Base-by-base conservation (phyloP, 441 rosid species). In the Arabidopsis hybrid region DNA sequence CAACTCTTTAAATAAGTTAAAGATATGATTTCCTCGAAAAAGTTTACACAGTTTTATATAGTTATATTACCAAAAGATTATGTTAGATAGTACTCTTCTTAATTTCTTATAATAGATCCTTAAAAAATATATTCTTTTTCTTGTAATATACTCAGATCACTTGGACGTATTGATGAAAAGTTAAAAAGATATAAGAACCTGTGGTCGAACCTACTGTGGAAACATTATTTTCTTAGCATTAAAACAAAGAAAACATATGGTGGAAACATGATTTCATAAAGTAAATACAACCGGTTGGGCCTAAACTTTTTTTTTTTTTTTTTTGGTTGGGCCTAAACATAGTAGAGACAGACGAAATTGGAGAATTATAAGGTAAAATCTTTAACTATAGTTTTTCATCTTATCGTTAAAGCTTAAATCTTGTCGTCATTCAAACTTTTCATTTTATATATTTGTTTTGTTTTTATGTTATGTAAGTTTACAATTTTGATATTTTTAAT, bases 201-300 rank as follows among this genome's bases (percentile, higher is more conserved):
- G 61, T 67, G 62, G 31, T 50, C 55, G 56, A 67, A n/a, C 73
- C 61, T 67, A 32, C 63, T 59, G 29, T 34, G 50, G 73, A 51
- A 75, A 67, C 78, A 67, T 75, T 29, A 1, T 29, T 29, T 75
- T 29, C 31, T 29, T 29, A 1, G 2, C 31, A 29, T 29, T 29
- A 29, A 29, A 29, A 29, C 31, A 29, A 29, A 29, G 2, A 29
- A 29, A 67, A n/a, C 68, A 53, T 67, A 17, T 69, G 50, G 29
- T 34, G 50, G 73, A 51, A 75, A 67, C 78, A 67, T 62, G 57
- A 67, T 67, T 60, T 75, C 78, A 34, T 51, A 67, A 67, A 75
- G 69, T 17, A 31, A 67, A 52, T 47, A 29, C 50, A 42, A 75
- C 69, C 12, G 57, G 78, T 75, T 68, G 16, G 78, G 73, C 34